Conservation (phyloP, 2,329 filamentous ascomycete species). For the Acrocalymma vagum region DNA sequence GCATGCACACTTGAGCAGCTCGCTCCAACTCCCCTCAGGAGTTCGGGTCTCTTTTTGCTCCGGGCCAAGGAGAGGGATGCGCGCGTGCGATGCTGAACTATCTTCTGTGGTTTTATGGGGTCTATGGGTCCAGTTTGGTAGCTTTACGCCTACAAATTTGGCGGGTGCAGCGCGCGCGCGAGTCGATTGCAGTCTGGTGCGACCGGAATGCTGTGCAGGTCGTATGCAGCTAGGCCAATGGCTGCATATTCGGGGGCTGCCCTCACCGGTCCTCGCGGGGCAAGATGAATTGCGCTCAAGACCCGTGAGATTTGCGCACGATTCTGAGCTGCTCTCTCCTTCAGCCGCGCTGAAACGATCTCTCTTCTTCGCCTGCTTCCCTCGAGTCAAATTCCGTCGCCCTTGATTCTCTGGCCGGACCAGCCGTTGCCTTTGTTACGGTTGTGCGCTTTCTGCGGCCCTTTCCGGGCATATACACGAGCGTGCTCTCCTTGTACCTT, state of each 20-base stretch:
- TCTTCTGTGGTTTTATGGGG: no score
- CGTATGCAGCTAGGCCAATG: conserved; percentile 43
- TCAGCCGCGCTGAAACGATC: conserved; percentile 36
- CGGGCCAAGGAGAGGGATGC: no score
- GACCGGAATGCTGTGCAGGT: conserved; percentile 37
- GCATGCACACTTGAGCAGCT: conserved; percentile 18
- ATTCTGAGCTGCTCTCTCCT: conserved; percentile 29
- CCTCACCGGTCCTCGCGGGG: conserved; percentile 48
- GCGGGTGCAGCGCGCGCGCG: conserved; percentile 24
- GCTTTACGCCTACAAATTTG: no score
- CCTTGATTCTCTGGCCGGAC: conserved; percentile 31
- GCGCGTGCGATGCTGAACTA: no score
- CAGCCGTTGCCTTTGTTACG: conserved; percentile 27
- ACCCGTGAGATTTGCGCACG: conserved; percentile 29
- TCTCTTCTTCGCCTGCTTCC: conserved; percentile 40
- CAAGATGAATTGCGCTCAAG: conserved; percentile 36
- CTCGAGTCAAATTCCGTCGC: conserved; percentile 37
- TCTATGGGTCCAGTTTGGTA: no score
- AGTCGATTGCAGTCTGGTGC: conserved; percentile 37
- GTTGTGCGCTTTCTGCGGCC: conserved; percentile 27
- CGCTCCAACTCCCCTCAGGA: no score
- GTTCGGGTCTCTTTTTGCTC: no score
- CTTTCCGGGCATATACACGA: conserved; percentile 27
- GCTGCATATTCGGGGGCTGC: conserved; percentile 31
- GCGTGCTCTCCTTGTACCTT: conserved; percentile 25